Evolutionary conservation across 345 rosid species (phyloP).

Genomic region (Passiflora organensis): DNA sequence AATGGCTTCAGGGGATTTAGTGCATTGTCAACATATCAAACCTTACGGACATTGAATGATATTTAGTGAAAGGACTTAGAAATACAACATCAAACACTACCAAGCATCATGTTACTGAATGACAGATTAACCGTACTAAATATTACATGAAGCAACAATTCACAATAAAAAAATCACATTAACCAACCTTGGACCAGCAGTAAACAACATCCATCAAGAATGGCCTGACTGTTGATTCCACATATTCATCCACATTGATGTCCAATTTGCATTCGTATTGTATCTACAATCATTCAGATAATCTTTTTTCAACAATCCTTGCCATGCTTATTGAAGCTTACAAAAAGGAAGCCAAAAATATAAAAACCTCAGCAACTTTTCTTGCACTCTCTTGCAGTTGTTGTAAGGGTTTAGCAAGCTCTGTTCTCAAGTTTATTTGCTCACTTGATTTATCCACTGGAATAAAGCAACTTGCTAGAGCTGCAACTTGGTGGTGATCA

Average conservation of each 20-base stretch:
- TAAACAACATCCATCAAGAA: constrained; percentile 93
- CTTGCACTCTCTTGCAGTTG: constrained; percentile 97
- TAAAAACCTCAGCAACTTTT: constrained; percentile 83
- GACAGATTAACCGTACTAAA: no score
- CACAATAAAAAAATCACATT: not conserved
- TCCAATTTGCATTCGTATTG: constrained; percentile 97
- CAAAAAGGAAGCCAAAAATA: not conserved
- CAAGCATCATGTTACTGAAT: no score
- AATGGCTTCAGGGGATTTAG: no score
- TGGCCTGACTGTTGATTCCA: constrained; percentile 93
- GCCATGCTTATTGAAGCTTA: constrained; percentile 5
- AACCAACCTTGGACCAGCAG: constrained; percentile 93
- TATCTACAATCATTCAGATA: constrained; percentile 44
- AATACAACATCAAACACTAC: no score
- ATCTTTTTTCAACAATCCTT: not conserved
- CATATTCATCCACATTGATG: constrained; percentile 81
- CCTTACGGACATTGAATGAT: no score
- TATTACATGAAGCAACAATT: not conserved
- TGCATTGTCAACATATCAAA: no score
- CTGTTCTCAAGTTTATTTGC: constrained; percentile 77
- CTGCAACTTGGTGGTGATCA: constrained; percentile 95
- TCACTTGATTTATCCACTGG: constrained; percentile 93
- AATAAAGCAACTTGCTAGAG: constrained; percentile 98
- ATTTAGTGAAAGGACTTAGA: no score
- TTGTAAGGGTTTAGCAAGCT: constrained; percentile 84